Percentiles rank a stretch among this genome's conserved stretches.
Conservation (phyloP, 805 yeast genomes). For the Candida pseudofarinosa region DNA sequence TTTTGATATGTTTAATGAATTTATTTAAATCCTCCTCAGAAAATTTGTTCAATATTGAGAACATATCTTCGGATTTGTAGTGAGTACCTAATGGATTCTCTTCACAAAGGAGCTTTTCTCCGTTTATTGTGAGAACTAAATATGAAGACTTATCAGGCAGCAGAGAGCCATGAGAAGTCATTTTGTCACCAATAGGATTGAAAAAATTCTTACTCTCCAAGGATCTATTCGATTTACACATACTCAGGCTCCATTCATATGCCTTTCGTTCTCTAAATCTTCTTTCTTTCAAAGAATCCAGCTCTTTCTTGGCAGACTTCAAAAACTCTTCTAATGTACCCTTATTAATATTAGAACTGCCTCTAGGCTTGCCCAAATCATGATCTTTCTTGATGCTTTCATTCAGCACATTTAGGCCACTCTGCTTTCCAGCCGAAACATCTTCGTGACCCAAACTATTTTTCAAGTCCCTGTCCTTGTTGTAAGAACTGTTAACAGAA, state of each 20-base stretch:
- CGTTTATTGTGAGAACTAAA: conserved; percentile 30
- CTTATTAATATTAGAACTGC: conserved; percentile 7
- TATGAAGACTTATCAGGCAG: conserved; percentile 15
- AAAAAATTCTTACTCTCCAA: conserved; percentile 42
- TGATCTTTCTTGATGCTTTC: too few relatives aligned
- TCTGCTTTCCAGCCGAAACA: neutral
- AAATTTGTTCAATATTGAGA: conserved; percentile 36
- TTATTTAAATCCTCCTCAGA: conserved; percentile 29
- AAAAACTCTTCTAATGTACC: conserved; percentile 39
- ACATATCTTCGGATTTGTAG: conserved; percentile 35
- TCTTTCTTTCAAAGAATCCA: conserved; percentile 38
- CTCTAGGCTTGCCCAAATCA: neutral
- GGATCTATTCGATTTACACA: conserved; percentile 32
- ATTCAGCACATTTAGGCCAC: neutral
- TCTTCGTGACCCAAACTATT: conserved; percentile 19
- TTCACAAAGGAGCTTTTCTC: conserved; percentile 26
- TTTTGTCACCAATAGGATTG: conserved; percentile 15
- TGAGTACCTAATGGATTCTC: conserved; percentile 38
- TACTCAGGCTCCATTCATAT: conserved; percentile 47
- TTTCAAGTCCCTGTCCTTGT: conserved; percentile 14
- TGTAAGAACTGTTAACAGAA: neutral
- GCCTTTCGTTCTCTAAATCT: conserved; percentile 47
- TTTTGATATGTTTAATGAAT: conserved; percentile 33
- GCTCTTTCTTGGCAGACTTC: conserved; percentile 37
- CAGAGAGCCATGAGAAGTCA: conserved; percentile 15